A percentile compares a stretch with the other conserved stretches of the same genome.
Evolutionary conservation across 148 eudicot genomes (phyloP).

Genomic region (Rhododendron williamsianum): DNA sequence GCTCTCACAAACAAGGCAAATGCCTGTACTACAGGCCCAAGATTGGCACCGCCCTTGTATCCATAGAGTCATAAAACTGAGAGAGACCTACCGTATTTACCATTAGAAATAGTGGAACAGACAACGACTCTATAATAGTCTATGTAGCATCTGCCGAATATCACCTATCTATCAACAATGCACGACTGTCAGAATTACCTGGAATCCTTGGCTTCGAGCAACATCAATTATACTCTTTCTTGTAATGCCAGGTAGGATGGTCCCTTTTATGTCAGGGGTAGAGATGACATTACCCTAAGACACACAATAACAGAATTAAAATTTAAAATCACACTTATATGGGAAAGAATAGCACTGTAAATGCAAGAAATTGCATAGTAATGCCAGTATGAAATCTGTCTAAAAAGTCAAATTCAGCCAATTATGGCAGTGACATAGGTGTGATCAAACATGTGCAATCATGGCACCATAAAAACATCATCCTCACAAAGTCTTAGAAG

Average conservation of each 20-base stretch:
- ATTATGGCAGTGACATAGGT: not conserved
- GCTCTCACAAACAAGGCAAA: not conserved
- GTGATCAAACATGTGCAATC: not conserved
- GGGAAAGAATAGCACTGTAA: not conserved
- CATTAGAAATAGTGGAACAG: not conserved
- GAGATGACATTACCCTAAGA: conserved; percentile 73
- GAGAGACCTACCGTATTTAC: not conserved
- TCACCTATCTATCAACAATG: not conserved
- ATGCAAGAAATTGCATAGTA: not conserved
- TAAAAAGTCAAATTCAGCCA: not conserved
- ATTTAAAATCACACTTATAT: not conserved
- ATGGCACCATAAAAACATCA: conserved; percentile 8
- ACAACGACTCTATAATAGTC: not conserved
- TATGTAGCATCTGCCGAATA: not conserved
- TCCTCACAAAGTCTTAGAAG: not conserved
- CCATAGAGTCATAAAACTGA: not conserved
- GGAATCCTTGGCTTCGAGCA: conserved; percentile 73
- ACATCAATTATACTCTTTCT: conserved; percentile 94
- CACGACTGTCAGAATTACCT: conserved; percentile 42
- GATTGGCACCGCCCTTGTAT: not conserved
- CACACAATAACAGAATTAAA: not conserved
- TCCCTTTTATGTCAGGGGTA: conserved; percentile 85
- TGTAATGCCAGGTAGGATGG: conserved; percentile 94
- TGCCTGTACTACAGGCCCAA: not conserved
- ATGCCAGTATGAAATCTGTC: not conserved